Conservation (phyloP, 2,329 filamentous ascomycete species). For the Colletotrichum costaricense region DNA sequence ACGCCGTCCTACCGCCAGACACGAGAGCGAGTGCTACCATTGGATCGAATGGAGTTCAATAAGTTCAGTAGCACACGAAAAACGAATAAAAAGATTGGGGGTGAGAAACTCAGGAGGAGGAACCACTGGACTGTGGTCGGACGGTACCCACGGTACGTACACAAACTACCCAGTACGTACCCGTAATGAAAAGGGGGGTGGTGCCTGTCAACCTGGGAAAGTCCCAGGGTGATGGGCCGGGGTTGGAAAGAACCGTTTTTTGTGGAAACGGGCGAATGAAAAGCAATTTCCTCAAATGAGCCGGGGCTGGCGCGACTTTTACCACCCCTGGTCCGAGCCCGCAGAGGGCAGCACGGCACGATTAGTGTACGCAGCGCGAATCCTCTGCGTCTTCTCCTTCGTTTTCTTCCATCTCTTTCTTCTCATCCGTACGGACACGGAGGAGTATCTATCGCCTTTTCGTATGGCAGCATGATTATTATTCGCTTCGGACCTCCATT, state of each 20-base stretch:
- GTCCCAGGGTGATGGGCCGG: constrained; percentile 7
- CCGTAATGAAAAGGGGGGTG: constrained; percentile 12
- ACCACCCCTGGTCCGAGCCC: constrained; percentile 11
- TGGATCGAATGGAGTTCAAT: constrained; percentile 26
- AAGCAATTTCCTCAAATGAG: constrained; percentile 38
- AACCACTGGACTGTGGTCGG: not conserved
- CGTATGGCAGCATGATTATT: not conserved
- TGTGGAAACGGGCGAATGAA: constrained; percentile 37
- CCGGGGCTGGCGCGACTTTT: constrained; percentile 32
- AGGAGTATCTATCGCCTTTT: not conserved
- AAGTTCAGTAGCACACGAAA: not conserved
- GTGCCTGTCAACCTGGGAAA: constrained; percentile 32
- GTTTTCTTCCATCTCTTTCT: not conserved
- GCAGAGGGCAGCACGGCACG: not conserved
- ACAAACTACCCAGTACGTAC: not conserved
- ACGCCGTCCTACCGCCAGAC: not conserved
- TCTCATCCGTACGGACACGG: not conserved
- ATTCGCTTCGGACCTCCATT: not conserved
- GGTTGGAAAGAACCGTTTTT: not conserved
- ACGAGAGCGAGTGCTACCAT: constrained; percentile 11
- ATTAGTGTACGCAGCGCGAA: not conserved
- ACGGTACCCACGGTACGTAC: no score
- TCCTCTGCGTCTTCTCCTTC: not conserved
- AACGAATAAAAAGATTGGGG: constrained; percentile 13
- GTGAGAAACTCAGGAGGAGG: not conserved